Conservation (phyloP, 345 rosid genomes). For the Erysimum cheiranthoides region DNA sequence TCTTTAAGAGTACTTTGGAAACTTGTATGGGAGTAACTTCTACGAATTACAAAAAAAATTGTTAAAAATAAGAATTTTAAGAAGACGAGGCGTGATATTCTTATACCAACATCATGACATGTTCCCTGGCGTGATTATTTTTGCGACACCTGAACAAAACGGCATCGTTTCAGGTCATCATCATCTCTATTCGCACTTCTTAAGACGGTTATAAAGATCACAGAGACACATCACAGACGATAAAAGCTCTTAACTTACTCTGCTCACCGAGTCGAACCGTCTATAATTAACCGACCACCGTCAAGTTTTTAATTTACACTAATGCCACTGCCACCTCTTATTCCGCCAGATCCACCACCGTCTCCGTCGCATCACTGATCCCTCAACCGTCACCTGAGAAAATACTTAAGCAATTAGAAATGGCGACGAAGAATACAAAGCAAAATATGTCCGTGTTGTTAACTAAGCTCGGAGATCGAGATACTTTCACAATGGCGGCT, state of each 20-base stretch:
- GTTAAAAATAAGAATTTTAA: neutral
- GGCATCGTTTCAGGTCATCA: constrained; percentile 41
- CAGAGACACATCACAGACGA: constrained; percentile 13
- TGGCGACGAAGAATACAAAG: constrained; percentile 67
- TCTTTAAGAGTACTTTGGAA: neutral
- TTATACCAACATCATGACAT: constrained; percentile 27
- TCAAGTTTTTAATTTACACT: constrained; percentile 29
- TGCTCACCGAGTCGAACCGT: neutral
- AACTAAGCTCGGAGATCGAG: constrained; percentile 84
- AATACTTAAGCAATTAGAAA: constrained; percentile 9
- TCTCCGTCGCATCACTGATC: constrained; percentile 32
- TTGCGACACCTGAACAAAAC: constrained; percentile 32
- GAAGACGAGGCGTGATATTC: constrained; percentile 25
- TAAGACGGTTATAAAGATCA: constrained; percentile 38
- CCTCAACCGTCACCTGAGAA: constrained; percentile 10
- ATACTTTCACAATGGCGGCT: constrained; percentile 73
- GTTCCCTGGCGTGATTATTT: constrained; percentile 41
- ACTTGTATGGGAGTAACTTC: no score
- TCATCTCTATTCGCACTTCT: constrained; percentile 19
- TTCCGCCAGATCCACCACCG: constrained; percentile 45
- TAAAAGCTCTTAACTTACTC: constrained; percentile 13
- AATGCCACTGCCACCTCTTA: constrained; percentile 45
- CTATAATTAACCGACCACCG: constrained; percentile 33
- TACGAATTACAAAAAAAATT: no score
- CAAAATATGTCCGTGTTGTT: constrained; percentile 60